A percentile compares a stretch with the other conserved stretches of the same genome.
Conservation (phyloP, 495 filamentous ascomycete genomes). For the Xylaria cubensis region DNA sequence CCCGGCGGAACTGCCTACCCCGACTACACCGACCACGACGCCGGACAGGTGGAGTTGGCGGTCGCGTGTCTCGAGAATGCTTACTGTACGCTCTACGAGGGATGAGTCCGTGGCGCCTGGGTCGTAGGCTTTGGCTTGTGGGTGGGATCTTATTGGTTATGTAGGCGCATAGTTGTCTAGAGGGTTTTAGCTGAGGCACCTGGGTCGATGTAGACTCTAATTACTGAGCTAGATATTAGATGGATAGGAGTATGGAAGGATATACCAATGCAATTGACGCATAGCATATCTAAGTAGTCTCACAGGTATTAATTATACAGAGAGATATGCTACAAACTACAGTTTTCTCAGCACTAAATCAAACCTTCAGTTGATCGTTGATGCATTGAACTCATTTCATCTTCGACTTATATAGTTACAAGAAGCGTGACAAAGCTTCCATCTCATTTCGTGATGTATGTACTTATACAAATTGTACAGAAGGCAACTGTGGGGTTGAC, state of each 20-base stretch:
- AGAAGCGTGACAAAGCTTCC: neutral
- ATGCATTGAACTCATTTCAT: neutral
- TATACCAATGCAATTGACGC: neutral
- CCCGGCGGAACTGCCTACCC: constrained; percentile 33
- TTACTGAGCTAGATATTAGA: neutral
- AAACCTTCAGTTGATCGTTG: neutral
- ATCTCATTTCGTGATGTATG: neutral
- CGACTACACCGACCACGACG: constrained; percentile 3
- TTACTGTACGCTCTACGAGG: constrained; percentile 18
- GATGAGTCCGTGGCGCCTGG: neutral
- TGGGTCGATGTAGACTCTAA: too few species aligned
- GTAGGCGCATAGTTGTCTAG: neutral
- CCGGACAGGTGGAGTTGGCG: constrained; percentile 35
- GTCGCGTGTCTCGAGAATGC: constrained; percentile 39
- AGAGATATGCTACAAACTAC: too few species aligned
- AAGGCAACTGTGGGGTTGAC: neutral
- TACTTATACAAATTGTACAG: neutral
- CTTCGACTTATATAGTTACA: neutral
- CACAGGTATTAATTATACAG: too few species aligned
- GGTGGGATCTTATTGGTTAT: neutral
- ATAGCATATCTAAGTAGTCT: too few species aligned
- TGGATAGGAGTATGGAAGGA: neutral
- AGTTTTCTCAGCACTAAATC: too few species aligned
- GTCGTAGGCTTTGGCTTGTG: neutral
- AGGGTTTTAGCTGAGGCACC: neutral